phyloP scores from a whole-genome alignment of 2,329 filamentous ascomycete species.

The Paramyrothecium sp. region DNA sequence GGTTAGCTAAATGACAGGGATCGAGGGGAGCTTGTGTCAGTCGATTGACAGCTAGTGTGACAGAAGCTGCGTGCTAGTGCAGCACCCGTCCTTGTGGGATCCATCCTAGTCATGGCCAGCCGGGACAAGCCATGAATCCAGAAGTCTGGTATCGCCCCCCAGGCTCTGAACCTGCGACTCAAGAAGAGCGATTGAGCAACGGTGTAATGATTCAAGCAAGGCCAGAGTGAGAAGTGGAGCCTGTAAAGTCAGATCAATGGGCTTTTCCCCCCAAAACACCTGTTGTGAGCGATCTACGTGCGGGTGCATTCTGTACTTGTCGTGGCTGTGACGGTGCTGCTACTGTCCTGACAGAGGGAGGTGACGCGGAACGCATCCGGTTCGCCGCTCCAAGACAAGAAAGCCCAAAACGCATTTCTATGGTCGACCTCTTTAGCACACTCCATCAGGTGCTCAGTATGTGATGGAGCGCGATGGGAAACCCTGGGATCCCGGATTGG shows the following conservation, averaged over 20 bases:
- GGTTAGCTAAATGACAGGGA: neutral
- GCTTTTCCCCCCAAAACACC: too few relatives aligned
- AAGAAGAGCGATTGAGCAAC: neutral
- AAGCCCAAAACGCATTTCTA: neutral
- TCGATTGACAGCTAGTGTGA: neutral
- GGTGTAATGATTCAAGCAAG: neutral
- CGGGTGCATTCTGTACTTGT: neutral
- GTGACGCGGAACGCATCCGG: neutral
- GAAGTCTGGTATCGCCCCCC: neutral
- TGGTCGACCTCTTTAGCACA: neutral
- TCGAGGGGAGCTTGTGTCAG: neutral
- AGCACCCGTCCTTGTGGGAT: neutral
- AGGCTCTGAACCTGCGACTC: neutral
- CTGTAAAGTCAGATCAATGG: neutral
- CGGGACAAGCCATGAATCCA: neutral
- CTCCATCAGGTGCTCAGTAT: too few relatives aligned
- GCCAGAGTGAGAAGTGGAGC: neutral
- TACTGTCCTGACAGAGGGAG: neutral
- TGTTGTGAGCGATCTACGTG: too few relatives aligned
- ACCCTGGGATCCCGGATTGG: neutral
- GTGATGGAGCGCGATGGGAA: neutral
- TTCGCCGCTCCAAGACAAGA: neutral
- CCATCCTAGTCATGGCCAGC: neutral
- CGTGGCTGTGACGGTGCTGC: neutral
- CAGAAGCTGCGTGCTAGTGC: neutral